Percentiles rank a stretch among this genome's conserved stretches.
Conservation (phyloP, 495 filamentous ascomycete species). For the Neurospora sp. region DNA sequence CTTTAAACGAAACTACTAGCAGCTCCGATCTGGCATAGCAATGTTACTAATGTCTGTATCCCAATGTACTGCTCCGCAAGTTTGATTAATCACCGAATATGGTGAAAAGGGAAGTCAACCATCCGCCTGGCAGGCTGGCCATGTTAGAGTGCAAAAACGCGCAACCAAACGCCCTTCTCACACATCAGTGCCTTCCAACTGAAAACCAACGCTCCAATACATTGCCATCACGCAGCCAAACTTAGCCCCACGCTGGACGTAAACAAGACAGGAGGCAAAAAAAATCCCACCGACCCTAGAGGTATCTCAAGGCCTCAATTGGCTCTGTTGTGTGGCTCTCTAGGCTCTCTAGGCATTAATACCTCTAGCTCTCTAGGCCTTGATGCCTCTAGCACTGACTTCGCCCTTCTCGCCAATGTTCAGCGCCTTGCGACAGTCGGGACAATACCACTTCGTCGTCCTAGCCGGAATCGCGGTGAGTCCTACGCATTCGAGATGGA, state of each 20-base stretch:
- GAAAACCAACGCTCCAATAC: neutral
- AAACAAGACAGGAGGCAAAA: neutral
- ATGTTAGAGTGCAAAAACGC: neutral
- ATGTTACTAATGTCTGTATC: neutral
- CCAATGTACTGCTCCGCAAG: neutral
- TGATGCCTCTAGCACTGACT: slow-evolving; percentile 42
- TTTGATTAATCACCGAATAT: neutral
- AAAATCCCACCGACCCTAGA: neutral
- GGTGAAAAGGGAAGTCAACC: neutral
- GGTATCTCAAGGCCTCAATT: neutral
- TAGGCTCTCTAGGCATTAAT: slow-evolving; percentile 16
- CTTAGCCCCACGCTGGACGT: neutral
- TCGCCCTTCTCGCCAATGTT: slow-evolving; percentile 50
- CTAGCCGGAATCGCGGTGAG: slow-evolving; percentile 63
- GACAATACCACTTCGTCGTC: slow-evolving; percentile 90
- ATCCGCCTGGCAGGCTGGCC: neutral
- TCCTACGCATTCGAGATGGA: slow-evolving; percentile 83
- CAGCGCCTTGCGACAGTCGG: slow-evolving; percentile 64
- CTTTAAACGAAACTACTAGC: neutral
- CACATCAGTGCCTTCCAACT: neutral
- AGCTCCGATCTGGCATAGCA: neutral
- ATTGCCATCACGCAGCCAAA: neutral
- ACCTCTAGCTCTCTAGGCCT: slow-evolving; percentile 23
- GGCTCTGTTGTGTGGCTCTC: neutral
- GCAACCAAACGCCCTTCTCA: neutral